phyloP scores from a whole-genome alignment of 1,284 basidiomycete genomes.

The Cryptococcus floricola region DNA sequence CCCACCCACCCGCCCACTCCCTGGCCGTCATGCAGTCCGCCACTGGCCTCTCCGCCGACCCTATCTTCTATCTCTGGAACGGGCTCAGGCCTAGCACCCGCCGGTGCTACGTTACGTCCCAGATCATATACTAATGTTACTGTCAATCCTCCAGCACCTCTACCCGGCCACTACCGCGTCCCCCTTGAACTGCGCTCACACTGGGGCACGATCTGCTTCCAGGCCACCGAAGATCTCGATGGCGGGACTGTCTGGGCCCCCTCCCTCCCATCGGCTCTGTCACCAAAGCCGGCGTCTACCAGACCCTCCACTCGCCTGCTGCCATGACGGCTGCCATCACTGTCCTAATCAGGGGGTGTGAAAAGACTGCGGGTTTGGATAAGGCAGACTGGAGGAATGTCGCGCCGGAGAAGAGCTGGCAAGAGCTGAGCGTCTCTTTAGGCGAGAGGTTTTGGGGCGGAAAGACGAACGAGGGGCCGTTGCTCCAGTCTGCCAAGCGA shows the following conservation, averaged over 20 bases:
- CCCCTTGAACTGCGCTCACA: too few species aligned
- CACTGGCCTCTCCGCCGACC: too few species aligned
- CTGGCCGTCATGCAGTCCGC: too few species aligned
- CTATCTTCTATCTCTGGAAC: too few species aligned
- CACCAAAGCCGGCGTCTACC: conserved; percentile 51
- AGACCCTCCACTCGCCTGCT: conserved; percentile 46
- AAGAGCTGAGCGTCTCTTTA: conserved; percentile 31
- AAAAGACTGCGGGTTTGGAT: conserved; percentile 6
- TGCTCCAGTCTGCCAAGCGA: conserved; percentile 46
- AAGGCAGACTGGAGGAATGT: conserved; percentile 9
- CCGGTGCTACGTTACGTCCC: too few species aligned
- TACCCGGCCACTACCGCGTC: too few species aligned
- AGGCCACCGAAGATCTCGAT: conserved; percentile 51
- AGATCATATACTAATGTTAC: too few species aligned
- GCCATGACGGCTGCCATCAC: conserved; percentile 46
- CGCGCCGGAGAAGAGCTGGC: conserved; percentile 21
- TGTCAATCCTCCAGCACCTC: too few species aligned
- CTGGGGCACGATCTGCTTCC: conserved; percentile 52
- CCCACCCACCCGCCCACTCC: too few species aligned
- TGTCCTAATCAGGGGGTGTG: conserved; percentile 44
- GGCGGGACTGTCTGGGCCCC: conserved; percentile 51
- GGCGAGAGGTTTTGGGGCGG: conserved; percentile 46
- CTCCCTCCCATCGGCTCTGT: conserved; percentile 35
- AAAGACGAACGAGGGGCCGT: conserved; percentile 43
- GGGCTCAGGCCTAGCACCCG: too few species aligned